Evolutionary conservation across 345 rosid genomes (phyloP).

Genomic region (Ricinus communis): DNA sequence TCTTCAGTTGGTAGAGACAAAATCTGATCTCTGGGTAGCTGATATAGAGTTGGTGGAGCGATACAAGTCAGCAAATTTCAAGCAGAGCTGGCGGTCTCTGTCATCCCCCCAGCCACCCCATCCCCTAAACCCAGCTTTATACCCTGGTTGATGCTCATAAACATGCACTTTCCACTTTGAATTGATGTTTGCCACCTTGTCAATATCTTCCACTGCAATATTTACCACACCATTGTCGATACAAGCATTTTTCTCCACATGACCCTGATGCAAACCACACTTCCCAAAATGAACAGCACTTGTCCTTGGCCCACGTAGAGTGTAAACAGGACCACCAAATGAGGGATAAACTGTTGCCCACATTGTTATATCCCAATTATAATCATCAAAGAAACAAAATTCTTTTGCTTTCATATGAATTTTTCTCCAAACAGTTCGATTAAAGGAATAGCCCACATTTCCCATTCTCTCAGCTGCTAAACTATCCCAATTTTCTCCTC

Average conservation of each 20-base stretch:
- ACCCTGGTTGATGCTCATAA: conserved; percentile 71
- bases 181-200: conserved; percentile 60
- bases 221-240: conserved; percentile 70
- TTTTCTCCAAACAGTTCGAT: conserved; percentile 78
- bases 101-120: conserved; percentile 99
- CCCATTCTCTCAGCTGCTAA: conserved; percentile 97
- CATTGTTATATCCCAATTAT: conserved; percentile 99
- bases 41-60: conserved; percentile 19
- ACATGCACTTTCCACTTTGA: conserved; percentile 60
- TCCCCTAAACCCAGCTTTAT: conserved; percentile 94
- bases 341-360: conserved; percentile 97
- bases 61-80: conserved; percentile 67
- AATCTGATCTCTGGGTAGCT: conserved; percentile 25
- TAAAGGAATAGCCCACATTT: conserved; percentile 83
- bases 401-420: conserved; percentile 74
- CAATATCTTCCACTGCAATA: conserved; percentile 54
- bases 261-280: conserved; percentile 97
- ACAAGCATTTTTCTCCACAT: conserved; percentile 59
- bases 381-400: conserved; percentile 91
- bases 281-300: conserved; percentile 96
- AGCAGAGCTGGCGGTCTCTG: conserved; percentile 77
- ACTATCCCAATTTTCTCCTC: conserved; percentile 71
- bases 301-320: conserved; percentile 82
- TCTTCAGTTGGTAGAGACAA: not conserved
- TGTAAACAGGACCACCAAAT: conserved; percentile 80